phyloP scores from a whole-genome alignment of 2,329 filamentous ascomycete species.

The Aspergillus brunneoviolaceus region DNA sequence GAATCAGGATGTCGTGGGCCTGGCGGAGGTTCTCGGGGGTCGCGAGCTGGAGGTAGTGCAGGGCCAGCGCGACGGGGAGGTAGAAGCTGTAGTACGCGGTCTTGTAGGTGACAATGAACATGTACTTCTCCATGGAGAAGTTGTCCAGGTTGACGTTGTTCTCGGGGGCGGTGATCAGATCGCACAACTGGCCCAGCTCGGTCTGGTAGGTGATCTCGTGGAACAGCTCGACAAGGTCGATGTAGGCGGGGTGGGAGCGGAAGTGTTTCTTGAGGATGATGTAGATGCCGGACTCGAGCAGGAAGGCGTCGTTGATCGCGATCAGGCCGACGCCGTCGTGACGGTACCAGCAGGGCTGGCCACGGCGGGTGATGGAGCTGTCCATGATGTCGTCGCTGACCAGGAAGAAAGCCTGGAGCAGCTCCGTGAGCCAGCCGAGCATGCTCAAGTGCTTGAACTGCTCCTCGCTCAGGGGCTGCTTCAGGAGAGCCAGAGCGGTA shows the following conservation, averaged over 20 bases:
- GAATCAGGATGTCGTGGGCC: constrained; percentile 88
- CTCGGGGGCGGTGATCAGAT: constrained; percentile 93
- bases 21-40: constrained; percentile 86
- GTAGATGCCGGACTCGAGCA: constrained; percentile 91
- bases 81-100: constrained; percentile 99
- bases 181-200: constrained; percentile 90
- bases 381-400: constrained; percentile 99
- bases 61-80: constrained; percentile 86
- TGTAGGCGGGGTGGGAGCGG: constrained; percentile 78
- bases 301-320: constrained; percentile 97
- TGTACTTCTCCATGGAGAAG: constrained; percentile 90
- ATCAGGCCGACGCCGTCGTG: constrained; percentile 87
- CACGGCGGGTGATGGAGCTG: constrained; percentile 86
- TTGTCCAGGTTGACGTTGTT: constrained; percentile 89
- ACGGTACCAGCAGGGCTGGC: constrained; percentile 95
- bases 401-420: constrained; percentile 98
- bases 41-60: constrained; percentile 81
- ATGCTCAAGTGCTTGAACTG: constrained; percentile 87
- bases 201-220: constrained; percentile 93
- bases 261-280: constrained; percentile 91
- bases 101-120: constrained; percentile 99
- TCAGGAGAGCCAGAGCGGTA: constrained; percentile 76
- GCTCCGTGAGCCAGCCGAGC: constrained; percentile 95
- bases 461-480: constrained; percentile 68
- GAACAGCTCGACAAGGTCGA: constrained; percentile 93